Evolutionary conservation across 176 grass and related monocot species (phyloP).

Genomic region (Pontederia crassipes): DNA sequence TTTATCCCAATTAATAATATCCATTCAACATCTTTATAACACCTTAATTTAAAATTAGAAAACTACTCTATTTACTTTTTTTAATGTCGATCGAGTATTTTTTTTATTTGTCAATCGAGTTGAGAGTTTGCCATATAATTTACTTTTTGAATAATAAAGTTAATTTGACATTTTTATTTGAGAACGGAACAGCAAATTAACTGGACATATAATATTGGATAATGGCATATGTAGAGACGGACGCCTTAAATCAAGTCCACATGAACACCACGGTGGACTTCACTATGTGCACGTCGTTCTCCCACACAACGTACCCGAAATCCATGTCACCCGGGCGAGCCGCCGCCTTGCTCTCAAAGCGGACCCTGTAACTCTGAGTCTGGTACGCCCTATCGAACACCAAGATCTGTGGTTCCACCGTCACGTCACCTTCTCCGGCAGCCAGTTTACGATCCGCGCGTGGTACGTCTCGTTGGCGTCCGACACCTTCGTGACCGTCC

Average conservation of each 20-base stretch:
- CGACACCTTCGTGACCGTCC: conserved; percentile 32
- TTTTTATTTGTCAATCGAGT: too few species aligned
- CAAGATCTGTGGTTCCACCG: conserved; percentile 26
- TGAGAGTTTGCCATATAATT: too few species aligned
- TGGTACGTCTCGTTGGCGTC: conserved; percentile 27
- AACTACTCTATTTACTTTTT: too few species aligned
- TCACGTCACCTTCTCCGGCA: conserved; percentile 25
- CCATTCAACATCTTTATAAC: too few species aligned
- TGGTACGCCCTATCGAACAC: conserved; percentile 18
- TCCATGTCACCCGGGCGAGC: neutral
- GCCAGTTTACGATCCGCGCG: conserved; percentile 16
- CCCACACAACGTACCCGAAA: conserved; percentile 32
- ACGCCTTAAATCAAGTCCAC: conserved; percentile 13
- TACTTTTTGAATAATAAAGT: too few species aligned
- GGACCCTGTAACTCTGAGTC: conserved; percentile 33
- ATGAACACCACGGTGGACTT: conserved; percentile 39
- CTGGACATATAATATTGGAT: too few species aligned
- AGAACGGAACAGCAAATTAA: too few species aligned
- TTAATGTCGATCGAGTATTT: too few species aligned
- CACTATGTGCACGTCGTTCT: conserved; percentile 34
- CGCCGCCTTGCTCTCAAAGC: conserved; percentile 25
- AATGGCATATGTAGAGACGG: too few species aligned
- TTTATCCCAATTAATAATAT: too few species aligned
- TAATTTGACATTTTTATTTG: too few species aligned
- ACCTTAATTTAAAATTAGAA: too few species aligned